Percentiles rank a stretch among this genome's conserved stretches.
phyloP scores from a whole-genome alignment of 306 rosid genomes.

The Leucaena leucocephala region DNA sequence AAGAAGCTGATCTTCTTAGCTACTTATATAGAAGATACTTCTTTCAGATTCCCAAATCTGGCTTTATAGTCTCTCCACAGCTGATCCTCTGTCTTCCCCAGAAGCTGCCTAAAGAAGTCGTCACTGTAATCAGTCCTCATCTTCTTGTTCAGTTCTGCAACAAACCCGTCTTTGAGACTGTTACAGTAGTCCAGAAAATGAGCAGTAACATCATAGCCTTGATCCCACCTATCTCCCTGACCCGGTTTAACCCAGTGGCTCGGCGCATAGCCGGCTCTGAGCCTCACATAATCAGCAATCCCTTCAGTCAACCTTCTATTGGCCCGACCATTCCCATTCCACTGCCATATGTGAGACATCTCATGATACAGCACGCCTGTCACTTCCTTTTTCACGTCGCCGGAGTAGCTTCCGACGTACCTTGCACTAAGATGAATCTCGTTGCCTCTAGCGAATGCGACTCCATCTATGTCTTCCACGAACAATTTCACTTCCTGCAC shows the following conservation, averaged over 20 bases:
- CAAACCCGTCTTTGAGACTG: constrained; percentile 43
- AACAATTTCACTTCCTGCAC: constrained; percentile 34
- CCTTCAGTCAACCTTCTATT: constrained; percentile 30
- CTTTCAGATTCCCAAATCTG: constrained; percentile 17
- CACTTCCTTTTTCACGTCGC: constrained; percentile 34
- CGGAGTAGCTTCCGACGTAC: constrained; percentile 18
- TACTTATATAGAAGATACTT: background rate
- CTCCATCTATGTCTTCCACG: constrained; percentile 35
- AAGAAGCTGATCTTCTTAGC: background rate
- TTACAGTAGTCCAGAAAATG: constrained; percentile 51
- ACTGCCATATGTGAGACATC: constrained; percentile 42
- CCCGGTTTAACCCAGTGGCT: constrained; percentile 45
- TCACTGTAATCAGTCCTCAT: constrained; percentile 39
- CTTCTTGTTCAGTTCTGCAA: constrained; percentile 50
- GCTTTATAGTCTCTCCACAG: constrained; percentile 51
- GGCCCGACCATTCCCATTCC: constrained; percentile 34
- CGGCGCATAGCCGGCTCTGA: constrained; percentile 42
- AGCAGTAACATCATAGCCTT: constrained; percentile 51
- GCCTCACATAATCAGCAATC: constrained; percentile 56
- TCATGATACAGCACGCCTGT: constrained; percentile 47
- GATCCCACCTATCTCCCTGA: constrained; percentile 14
- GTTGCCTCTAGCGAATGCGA: constrained; percentile 33
- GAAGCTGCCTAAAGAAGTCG: constrained; percentile 39
- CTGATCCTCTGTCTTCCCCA: constrained; percentile 43
- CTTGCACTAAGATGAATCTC: constrained; percentile 36